These are phyloP conservation scores for Trichomonas tenax DNA, from an alignment of 208 protist genomes.

Conservation along the genomic window DNA sequence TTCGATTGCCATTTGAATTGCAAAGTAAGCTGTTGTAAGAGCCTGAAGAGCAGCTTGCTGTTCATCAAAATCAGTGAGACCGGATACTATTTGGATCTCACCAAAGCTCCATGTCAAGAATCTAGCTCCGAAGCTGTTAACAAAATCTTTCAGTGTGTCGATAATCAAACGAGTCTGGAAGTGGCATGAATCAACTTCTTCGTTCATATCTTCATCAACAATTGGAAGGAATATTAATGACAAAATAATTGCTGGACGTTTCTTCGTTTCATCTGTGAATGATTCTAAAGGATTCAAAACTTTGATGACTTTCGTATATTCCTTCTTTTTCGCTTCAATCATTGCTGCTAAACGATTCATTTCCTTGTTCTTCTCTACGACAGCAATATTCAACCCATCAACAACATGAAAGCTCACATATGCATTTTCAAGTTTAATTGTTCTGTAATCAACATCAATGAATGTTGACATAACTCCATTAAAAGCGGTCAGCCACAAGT, in stretches of 20 bases:
- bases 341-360: not conserved
- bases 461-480: not conserved
- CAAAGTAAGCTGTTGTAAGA: not conserved
- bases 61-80: not conserved
- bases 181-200: not conserved
- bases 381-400: not conserved
- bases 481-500: not conserved
- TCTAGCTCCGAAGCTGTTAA: not conserved
- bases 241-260: not conserved
- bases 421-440: not conserved
- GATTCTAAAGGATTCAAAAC: not conserved
- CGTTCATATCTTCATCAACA: not conserved
- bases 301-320: not conserved
- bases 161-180: not conserved
- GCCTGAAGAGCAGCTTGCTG: not conserved
- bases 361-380: not conserved
- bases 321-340: not conserved
- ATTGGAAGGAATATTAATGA: not conserved
- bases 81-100: not conserved
- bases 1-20: not conserved
- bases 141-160: not conserved
- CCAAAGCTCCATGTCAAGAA: not conserved
- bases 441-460: not conserved
- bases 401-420: not conserved
- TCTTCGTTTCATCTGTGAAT: not conserved